Conservation (phyloP, 169 alveolate species). For the Sarcocystis neurona region DNA sequence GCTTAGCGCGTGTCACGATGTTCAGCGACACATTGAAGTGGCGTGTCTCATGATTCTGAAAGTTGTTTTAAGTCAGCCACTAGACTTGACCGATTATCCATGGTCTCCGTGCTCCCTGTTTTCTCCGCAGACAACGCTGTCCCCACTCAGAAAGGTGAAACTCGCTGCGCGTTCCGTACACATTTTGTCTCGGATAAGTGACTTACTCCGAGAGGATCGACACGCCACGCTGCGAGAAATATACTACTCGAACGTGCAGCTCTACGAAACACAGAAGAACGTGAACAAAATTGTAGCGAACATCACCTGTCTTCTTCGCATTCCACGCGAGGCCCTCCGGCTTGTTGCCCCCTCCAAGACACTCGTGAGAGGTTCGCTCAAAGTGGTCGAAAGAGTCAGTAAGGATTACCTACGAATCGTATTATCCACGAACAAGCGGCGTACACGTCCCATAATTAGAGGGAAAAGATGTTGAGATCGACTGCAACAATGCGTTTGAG, state of each 20-base stretch:
- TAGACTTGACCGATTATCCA: too few relatives aligned
- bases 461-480: neutral
- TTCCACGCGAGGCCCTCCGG: constrained; percentile 14
- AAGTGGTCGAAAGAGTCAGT: neutral
- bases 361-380: neutral
- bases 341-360: constrained; percentile 17
- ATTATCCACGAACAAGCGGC: neutral
- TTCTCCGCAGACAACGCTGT: too few relatives aligned
- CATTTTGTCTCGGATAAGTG: neutral
- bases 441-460: neutral
- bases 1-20: too few relatives aligned
- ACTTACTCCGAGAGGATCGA: neutral
- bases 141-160: neutral
- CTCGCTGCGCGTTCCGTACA: neutral
- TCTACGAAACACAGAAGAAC: neutral
- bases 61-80: too few relatives aligned
- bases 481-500: constrained; percentile 10
- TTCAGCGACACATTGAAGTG: too few relatives aligned
- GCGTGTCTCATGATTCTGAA: too few relatives aligned
- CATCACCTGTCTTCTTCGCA: neutral
- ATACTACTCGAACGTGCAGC: neutral
- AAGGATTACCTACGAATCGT: neutral
- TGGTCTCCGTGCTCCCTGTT: too few relatives aligned
- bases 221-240: constrained; percentile 17
- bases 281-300: neutral